Conservation (phyloP, 768 basidiomycete genomes). For the Glaciozyma martinii region DNA sequence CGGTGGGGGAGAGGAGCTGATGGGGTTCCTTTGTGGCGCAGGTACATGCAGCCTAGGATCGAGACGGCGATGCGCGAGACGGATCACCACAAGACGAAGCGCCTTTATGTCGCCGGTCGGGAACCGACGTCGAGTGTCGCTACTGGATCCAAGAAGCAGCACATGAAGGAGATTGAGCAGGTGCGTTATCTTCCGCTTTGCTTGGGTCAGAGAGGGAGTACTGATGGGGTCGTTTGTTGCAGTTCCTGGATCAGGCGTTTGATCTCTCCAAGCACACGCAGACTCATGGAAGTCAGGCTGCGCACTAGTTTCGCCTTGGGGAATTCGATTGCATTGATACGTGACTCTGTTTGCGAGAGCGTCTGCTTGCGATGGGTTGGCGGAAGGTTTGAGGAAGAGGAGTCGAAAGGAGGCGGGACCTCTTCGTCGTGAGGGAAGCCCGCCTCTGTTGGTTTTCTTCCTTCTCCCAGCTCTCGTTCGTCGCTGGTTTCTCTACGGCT, state of each 20-base stretch:
- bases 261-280: conserved; percentile 24
- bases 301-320: background rate
- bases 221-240: background rate
- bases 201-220: background rate
- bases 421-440: too few relatives aligned
- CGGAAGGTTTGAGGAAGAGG: too few relatives aligned
- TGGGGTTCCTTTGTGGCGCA: background rate
- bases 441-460: too few relatives aligned
- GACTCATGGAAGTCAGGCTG: background rate
- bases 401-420: too few relatives aligned
- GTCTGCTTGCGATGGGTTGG: too few relatives aligned
- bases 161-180: conserved; percentile 26
- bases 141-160: conserved; percentile 30
- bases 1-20: background rate
- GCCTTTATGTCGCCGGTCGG: conserved; percentile 83
- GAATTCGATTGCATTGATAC: too few relatives aligned
- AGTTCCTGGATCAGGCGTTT: conserved; percentile 28
- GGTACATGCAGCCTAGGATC: conserved; percentile 53
- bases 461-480: too few relatives aligned
- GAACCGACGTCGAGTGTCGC: conserved; percentile 48
- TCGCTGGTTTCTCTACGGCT: too few relatives aligned
- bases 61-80: conserved; percentile 88
- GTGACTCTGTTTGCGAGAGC: too few relatives aligned
- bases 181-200: background rate
- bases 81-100: conserved; percentile 80